Conservation (phyloP, 768 basidiomycete species). For the Dendrothele bispora region DNA sequence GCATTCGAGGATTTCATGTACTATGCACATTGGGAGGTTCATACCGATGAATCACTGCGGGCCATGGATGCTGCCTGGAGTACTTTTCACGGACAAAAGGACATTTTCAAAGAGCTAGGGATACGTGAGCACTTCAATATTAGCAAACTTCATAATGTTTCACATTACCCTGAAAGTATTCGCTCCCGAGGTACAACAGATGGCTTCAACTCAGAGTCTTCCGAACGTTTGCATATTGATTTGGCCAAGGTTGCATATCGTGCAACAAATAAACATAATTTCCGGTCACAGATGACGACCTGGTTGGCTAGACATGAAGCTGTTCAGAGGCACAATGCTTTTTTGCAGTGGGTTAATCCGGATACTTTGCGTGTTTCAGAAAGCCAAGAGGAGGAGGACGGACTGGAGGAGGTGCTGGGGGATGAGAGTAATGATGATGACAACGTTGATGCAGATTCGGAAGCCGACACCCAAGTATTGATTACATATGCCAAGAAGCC, state of each 20-base stretch:
- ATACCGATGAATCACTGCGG: conserved; percentile 6
- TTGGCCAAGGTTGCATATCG: conserved; percentile 24
- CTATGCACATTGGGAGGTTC: conserved; percentile 10
- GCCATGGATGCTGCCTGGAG: conserved; percentile 9
- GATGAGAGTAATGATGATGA: neutral
- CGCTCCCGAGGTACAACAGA: conserved; percentile 10
- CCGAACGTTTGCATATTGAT: conserved; percentile 35
- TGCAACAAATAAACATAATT: conserved; percentile 21
- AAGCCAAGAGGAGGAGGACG: conserved; percentile 2
- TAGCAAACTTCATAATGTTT: conserved; percentile 7
- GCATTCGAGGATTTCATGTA: conserved; percentile 22
- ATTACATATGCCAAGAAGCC: conserved; percentile 13
- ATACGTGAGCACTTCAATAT: conserved; percentile 11
- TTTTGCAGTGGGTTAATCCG: no score
- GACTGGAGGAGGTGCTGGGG: neutral
- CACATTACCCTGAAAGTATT: conserved; percentile 10
- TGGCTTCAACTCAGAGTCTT: conserved; percentile 20
- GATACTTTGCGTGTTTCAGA: no score
- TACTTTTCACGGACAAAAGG: conserved; percentile 15
- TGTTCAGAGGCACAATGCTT: no score
- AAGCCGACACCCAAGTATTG: neutral
- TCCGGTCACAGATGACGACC: no score
- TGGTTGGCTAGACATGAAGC: no score
- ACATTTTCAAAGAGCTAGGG: conserved; percentile 11
- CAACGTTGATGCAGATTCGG: neutral